These are phyloP conservation scores for Penicillium sp. DNA, from an alignment of 2,329 filamentous ascomycete genomes.

Conservation along the genomic window DNA sequence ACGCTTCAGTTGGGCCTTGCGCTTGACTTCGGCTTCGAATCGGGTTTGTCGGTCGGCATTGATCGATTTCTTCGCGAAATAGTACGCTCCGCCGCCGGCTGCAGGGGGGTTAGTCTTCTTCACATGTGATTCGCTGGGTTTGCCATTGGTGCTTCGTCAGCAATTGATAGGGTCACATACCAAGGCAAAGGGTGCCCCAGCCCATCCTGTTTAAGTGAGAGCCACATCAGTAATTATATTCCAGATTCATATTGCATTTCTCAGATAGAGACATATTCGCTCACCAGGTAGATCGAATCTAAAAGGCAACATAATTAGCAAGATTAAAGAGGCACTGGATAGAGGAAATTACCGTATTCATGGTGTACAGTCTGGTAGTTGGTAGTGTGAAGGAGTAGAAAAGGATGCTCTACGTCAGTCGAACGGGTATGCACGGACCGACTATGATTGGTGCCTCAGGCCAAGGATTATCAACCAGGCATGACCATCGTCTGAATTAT, in stretches of 20 bases:
- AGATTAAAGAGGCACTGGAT: background rate
- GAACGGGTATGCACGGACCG: constrained; percentile 8
- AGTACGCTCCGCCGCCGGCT: constrained; percentile 91
- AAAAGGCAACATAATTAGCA: constrained; percentile 13
- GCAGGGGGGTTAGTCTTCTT: constrained; percentile 11
- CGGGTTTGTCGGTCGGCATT: constrained; percentile 80
- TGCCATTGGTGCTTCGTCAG: background rate
- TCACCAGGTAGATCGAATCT: constrained; percentile 61
- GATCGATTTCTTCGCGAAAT: constrained; percentile 92
- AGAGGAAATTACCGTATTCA: constrained; percentile 53
- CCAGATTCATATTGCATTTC: background rate
- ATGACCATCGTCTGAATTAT: background rate
- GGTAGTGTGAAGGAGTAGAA: constrained; percentile 7
- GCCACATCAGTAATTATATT: constrained; percentile 16
- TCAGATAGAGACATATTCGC: constrained; percentile 19
- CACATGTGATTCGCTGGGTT: too few species aligned
- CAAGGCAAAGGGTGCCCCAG: constrained; percentile 84
- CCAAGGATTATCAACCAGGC: constrained; percentile 10
- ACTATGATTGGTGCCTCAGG: constrained; percentile 25
- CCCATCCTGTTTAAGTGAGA: constrained; percentile 64
- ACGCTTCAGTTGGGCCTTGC: constrained; percentile 41
- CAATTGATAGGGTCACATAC: constrained; percentile 50
- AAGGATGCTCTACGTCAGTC: constrained; percentile 21
- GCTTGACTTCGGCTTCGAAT: constrained; percentile 67
- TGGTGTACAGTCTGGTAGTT: constrained; percentile 25